Conservation (phyloP, 805 yeast genomes). For the Myxozyma nipponensis region DNA sequence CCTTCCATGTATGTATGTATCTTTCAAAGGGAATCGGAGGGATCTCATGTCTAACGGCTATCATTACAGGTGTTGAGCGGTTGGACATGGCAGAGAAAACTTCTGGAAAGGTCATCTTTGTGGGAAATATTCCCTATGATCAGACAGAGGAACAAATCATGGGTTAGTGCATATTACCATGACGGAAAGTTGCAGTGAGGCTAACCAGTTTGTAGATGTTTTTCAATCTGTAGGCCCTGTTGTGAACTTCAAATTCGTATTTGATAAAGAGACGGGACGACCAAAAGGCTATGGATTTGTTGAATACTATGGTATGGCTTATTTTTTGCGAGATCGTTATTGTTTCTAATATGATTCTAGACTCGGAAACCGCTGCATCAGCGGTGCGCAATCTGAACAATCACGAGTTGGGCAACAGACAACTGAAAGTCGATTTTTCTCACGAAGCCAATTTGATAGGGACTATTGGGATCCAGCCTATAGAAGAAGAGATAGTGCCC, state of each 20-base stretch:
- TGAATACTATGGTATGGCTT: constrained; percentile 55
- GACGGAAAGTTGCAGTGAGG: background rate
- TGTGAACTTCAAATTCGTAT: constrained; percentile 64
- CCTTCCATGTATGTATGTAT: no score
- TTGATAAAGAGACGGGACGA: constrained; percentile 84
- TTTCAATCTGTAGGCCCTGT: constrained; percentile 90
- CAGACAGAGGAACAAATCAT: constrained; percentile 90
- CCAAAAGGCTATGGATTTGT: constrained; percentile 90
- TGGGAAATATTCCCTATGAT: constrained; percentile 89
- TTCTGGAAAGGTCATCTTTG: constrained; percentile 30
- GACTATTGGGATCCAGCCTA: no score
- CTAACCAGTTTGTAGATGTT: constrained; percentile 45
- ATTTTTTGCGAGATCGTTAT: background rate
- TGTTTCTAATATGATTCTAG: constrained; percentile 21
- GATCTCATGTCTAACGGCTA: no score
- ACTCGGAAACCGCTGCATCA: constrained; percentile 79
- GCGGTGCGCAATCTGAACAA: constrained; percentile 87
- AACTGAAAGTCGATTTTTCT: constrained; percentile 70
- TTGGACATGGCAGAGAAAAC: constrained; percentile 15
- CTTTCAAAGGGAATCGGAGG: no score
- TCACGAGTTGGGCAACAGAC: constrained; percentile 67
- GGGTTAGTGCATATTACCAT: constrained; percentile 15
- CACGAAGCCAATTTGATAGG: constrained; percentile 45
- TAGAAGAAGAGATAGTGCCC: constrained; percentile 36
- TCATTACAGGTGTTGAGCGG: no score